Conservation (phyloP, 306 rosid species). For the Quercus aquifolioides region DNA sequence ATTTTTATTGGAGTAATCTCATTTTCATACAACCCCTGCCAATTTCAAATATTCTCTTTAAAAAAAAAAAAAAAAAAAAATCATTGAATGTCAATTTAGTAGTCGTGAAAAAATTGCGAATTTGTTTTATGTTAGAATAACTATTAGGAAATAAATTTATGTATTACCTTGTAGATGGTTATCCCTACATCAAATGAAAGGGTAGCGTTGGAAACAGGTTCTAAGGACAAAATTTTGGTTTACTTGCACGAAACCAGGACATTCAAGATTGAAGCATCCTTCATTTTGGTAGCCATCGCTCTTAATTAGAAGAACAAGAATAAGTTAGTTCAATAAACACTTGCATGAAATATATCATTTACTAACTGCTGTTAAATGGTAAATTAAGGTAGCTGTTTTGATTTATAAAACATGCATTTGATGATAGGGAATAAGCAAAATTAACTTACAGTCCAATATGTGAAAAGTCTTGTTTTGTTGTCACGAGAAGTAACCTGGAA, state of each 20-base stretch:
- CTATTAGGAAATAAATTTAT: background rate
- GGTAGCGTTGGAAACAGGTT: slow-evolving; percentile 8
- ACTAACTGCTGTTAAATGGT: too few species aligned
- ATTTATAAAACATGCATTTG: too few species aligned
- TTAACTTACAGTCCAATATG: slow-evolving; percentile 23
- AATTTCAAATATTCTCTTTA: too few species aligned
- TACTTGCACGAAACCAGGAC: slow-evolving; percentile 28
- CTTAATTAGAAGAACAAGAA: background rate
- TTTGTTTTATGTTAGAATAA: too few species aligned
- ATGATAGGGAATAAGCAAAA: background rate
- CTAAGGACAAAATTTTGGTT: background rate
- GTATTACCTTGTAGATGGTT: slow-evolving; percentile 13
- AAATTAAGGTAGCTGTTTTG: too few species aligned
- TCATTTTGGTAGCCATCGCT: background rate
- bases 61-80: too few species aligned
- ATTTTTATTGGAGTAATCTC: too few species aligned
- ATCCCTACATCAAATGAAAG: background rate
- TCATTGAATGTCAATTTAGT: too few species aligned
- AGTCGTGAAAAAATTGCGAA: too few species aligned
- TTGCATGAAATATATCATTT: background rate
- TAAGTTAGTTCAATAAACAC: background rate
- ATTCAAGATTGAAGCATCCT: slow-evolving; percentile 23
- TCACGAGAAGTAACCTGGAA: background rate
- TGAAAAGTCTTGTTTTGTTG: background rate
- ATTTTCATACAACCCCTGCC: too few species aligned